Evolutionary conservation across 202 grass and related monocot genomes (phyloP).

Genomic region (Panicum virgatum): DNA sequence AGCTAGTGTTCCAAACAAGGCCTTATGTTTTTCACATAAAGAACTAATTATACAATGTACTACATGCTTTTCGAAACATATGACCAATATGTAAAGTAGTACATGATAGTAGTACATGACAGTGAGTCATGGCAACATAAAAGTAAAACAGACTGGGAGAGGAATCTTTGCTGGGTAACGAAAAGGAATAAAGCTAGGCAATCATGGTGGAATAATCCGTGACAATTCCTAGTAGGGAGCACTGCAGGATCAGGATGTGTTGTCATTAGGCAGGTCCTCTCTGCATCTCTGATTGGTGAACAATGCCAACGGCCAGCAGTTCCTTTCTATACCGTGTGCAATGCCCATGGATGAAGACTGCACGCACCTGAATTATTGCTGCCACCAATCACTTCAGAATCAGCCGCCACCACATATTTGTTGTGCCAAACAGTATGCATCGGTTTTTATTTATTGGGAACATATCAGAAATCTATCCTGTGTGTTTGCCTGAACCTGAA

Average conservation of each 20-base stretch:
- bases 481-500: background rate
- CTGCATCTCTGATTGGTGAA: conserved; percentile 5
- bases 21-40: background rate
- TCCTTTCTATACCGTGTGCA: background rate
- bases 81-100: background rate
- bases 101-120: background rate
- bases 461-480: too few relatives aligned
- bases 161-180: conserved; percentile 17
- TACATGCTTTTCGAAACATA: background rate
- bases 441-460: too few relatives aligned
- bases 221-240: background rate
- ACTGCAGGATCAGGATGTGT: background rate
- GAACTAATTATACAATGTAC: background rate
- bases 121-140: conserved; percentile 22
- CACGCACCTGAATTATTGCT: background rate
- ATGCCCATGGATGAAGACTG: background rate
- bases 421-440: background rate
- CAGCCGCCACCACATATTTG: background rate
- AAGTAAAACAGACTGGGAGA: background rate
- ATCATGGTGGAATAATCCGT: conserved; percentile 25
- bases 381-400: background rate
- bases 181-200: conserved; percentile 22
- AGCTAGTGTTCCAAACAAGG: background rate
- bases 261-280: background rate
- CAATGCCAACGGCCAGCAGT: background rate